These are phyloP conservation scores for Kwoniella newhampshirensis DNA, from an alignment of 768 basidiomycete genomes.

Conservation along the genomic window DNA sequence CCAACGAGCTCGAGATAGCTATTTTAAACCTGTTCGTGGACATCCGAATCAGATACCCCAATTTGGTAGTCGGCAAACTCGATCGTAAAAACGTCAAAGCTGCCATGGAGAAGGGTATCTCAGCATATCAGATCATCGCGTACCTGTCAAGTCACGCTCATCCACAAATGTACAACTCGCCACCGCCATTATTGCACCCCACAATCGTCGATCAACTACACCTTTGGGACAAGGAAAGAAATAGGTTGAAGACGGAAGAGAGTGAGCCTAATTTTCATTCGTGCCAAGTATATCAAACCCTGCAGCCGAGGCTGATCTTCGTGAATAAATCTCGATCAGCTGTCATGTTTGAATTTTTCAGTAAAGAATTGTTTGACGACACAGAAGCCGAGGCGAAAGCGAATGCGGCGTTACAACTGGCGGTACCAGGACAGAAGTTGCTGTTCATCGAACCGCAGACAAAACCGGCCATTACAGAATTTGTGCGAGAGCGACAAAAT, in stretches of 20 bases:
- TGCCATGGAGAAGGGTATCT: slow-evolving; percentile 90
- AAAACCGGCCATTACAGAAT: slow-evolving; percentile 41
- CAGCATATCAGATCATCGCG: slow-evolving; percentile 96
- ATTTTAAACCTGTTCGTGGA: slow-evolving; percentile 91
- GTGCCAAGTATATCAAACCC: too few species aligned
- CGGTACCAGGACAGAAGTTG: slow-evolving; percentile 33
- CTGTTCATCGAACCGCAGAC: slow-evolving; percentile 42
- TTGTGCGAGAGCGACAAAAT: slow-evolving; percentile 33
- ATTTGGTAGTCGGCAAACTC: slow-evolving; percentile 92
- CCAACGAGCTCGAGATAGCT: slow-evolving; percentile 93
- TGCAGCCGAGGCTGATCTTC: too few species aligned
- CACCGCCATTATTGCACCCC: slow-evolving; percentile 77
- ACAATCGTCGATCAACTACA: slow-evolving; percentile 98
- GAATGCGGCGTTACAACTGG: slow-evolving; percentile 33
- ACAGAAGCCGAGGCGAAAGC: slow-evolving; percentile 37
- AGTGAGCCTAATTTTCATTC: slow-evolving; percentile 58
- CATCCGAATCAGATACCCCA: slow-evolving; percentile 90
- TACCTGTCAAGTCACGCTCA: slow-evolving; percentile 94
- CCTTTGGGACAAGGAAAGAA: slow-evolving; percentile 93
- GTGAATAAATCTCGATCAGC: slow-evolving; percentile 26
- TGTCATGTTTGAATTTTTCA: slow-evolving; percentile 45
- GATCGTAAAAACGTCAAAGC: slow-evolving; percentile 94
- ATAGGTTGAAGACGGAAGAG: slow-evolving; percentile 82
- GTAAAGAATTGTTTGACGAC: slow-evolving; percentile 51
- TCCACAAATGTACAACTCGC: slow-evolving; percentile 92